A percentile compares a stretch with the other conserved stretches of the same genome.
These are phyloP conservation scores for Yamadazyma endophytica DNA, from an alignment of 805 yeast species.

Conservation along the genomic window DNA sequence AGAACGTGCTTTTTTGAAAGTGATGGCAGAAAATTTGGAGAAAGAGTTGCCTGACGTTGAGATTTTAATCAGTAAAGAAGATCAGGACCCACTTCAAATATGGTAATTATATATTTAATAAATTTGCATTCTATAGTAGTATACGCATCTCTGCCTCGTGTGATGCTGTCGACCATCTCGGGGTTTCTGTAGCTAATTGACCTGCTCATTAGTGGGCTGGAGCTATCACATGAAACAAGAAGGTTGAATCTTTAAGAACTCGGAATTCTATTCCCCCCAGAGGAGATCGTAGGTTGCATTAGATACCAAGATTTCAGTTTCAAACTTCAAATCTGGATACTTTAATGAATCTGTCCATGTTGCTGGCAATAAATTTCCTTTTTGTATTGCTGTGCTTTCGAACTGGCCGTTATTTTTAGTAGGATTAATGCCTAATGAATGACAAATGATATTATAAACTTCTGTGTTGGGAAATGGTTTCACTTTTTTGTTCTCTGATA, in stretches of 20 bases:
- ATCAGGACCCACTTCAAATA: slow-evolving; percentile 58
- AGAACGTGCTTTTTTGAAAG: slow-evolving; percentile 75
- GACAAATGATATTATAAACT: slow-evolving; percentile 72
- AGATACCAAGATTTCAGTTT: slow-evolving; percentile 39
- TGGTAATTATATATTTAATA: slow-evolving; percentile 12
- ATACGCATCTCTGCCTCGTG: too few relatives aligned
- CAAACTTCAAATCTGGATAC: slow-evolving; percentile 51
- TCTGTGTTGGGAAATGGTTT: slow-evolving; percentile 71
- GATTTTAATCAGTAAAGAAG: slow-evolving; percentile 50
- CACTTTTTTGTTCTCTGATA: slow-evolving; percentile 26
- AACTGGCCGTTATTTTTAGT: slow-evolving; percentile 57
- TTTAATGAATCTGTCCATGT: slow-evolving; percentile 44
- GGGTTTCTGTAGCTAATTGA: slow-evolving; percentile 8
- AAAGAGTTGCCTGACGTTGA: slow-evolving; percentile 41
- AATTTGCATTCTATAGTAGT: background rate
- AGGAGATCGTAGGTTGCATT: slow-evolving; percentile 51
- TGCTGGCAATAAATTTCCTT: slow-evolving; percentile 25
- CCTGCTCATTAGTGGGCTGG: too few relatives aligned
- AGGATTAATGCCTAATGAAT: slow-evolving; percentile 48
- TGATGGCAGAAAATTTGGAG: slow-evolving; percentile 47
- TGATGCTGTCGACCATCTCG: too few relatives aligned
- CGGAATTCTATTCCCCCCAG: too few relatives aligned
- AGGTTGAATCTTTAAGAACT: too few relatives aligned
- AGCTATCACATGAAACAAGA: too few relatives aligned
- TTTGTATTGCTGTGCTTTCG: slow-evolving; percentile 2